Evolutionary conservation across 78 protist species (phyloP), one percentile per base, ranked within the genome.

Genomic region (Speleostelium caveatum): DNA sequence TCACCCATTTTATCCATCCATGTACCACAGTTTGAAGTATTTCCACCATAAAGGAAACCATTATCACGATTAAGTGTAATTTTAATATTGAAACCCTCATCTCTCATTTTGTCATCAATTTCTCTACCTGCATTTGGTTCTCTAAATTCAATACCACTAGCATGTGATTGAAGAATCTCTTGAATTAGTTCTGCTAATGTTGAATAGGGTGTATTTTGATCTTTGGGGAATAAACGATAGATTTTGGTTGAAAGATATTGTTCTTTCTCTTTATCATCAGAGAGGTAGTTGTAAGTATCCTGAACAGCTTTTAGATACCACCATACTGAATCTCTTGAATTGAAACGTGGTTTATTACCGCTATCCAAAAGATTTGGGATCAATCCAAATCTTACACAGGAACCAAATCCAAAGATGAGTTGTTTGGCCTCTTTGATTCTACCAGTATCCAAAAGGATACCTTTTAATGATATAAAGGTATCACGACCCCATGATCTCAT

Each of bases 1-100:
- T 93, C 96, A 39, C 99, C 99, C 98, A 97, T 96, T 93, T 98
- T 98, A 93, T 98, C 99, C 97, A 95, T 96, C 99, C 99, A 98
- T n/a, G 98, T 97, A 2, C 98, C 98, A 45, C 97, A 92, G 63
- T 98, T 98, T 60, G 3, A 24, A 19, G 7, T 42, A 55, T 87
- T 95, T 14, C 99, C 99, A 66, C 99, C 99, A 58, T 58, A 73
- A 0, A 96, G 58, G 80, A 97, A 76, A 21, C 98, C 98, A 74
- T 94, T 94, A 5, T 32, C 78, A 14, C 12, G 28, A 58, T 96
- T 95, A 22, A 72, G 24, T 35, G 10, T 22, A 19, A 95, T 87
- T n/a, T 77, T 39, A 17, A 97, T 72, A 39, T 95, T 61, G 87
- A 96, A 97, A 12, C 93, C 98, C 24, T 85, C 95, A 63, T 73